phyloP scores from a whole-genome alignment of 495 filamentous ascomycete species.

The Pyrenula aspistea region DNA sequence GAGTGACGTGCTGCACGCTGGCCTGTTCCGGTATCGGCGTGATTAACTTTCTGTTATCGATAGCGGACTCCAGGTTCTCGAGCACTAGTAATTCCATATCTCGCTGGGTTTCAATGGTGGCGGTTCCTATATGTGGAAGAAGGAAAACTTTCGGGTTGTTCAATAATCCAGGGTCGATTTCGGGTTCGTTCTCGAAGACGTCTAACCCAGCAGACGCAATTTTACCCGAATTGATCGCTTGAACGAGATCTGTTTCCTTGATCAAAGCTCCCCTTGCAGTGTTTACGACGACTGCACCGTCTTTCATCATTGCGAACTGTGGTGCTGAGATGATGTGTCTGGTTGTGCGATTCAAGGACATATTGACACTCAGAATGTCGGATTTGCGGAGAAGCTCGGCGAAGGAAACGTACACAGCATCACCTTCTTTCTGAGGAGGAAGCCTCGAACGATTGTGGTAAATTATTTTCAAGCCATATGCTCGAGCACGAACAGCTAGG shows the following conservation, averaged over 20 bases:
- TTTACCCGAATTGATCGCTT: conserved; percentile 55
- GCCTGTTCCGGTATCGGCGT: conserved; percentile 63
- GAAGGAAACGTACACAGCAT: conserved; percentile 55
- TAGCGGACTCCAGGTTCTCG: conserved; percentile 50
- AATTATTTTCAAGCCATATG: conserved; percentile 57
- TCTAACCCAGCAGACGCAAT: conserved; percentile 53
- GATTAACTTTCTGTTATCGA: conserved; percentile 51
- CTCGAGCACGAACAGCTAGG: conserved; percentile 55
- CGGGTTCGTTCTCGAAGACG: conserved; percentile 71
- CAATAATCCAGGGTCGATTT: conserved; percentile 58
- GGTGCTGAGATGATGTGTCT: conserved; percentile 53
- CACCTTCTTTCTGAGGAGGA: conserved; percentile 34
- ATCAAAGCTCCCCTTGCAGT: conserved; percentile 71
- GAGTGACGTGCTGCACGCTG: neutral
- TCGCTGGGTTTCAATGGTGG: conserved; percentile 49
- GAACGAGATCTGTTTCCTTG: conserved; percentile 65
- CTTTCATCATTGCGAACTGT: conserved; percentile 61
- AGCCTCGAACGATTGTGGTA: conserved; percentile 60
- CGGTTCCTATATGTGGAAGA: conserved; percentile 72
- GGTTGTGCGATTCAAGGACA: conserved; percentile 57
- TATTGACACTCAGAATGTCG: conserved; percentile 68
- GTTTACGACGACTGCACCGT: conserved; percentile 70
- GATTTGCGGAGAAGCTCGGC: conserved; percentile 54
- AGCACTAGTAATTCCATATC: conserved; percentile 72
- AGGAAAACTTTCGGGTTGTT: conserved; percentile 60